Conservation (phyloP, 495 filamentous ascomycete species). For the Cryomyces antarcticus region DNA sequence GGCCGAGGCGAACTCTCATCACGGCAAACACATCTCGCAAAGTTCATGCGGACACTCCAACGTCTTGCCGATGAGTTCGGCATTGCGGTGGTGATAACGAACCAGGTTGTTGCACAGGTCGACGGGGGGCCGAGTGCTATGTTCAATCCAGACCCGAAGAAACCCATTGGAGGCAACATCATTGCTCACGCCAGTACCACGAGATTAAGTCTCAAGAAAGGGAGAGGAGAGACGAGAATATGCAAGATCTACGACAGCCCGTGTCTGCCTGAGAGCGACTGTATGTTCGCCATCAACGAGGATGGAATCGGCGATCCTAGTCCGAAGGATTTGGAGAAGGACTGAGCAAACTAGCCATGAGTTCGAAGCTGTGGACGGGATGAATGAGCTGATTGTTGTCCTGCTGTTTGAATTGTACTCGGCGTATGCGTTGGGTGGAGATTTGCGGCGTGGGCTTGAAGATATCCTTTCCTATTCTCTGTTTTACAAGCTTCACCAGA, state of each 20-base stretch:
- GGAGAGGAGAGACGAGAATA: slow-evolving; percentile 80
- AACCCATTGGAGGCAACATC: slow-evolving; percentile 96
- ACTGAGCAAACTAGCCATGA: slow-evolving; percentile 11
- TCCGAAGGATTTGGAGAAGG: slow-evolving; percentile 87
- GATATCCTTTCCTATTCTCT: too few species aligned
- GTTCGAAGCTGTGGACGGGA: not conserved
- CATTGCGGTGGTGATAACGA: slow-evolving; percentile 95
- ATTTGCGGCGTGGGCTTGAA: too few species aligned
- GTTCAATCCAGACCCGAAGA: slow-evolving; percentile 99
- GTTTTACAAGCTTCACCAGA: not conserved
- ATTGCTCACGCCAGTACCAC: slow-evolving; percentile 95
- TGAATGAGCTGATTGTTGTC: not conserved
- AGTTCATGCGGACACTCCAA: slow-evolving; percentile 90
- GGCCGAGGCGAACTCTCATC: slow-evolving; percentile 83
- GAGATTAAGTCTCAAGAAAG: slow-evolving; percentile 77
- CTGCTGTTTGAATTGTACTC: too few species aligned
- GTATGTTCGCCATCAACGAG: slow-evolving; percentile 89
- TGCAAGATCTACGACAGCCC: slow-evolving; percentile 99
- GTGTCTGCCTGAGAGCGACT: slow-evolving; percentile 89
- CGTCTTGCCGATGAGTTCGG: slow-evolving; percentile 93
- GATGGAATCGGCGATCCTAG: slow-evolving; percentile 91
- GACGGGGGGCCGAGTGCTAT: slow-evolving; percentile 88
- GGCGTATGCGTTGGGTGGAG: too few species aligned
- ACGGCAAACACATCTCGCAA: slow-evolving; percentile 82
- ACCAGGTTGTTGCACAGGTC: slow-evolving; percentile 95